These are phyloP conservation scores for Protomyces pachydermus DNA, from an alignment of 1,139 yeast species.

Conservation along the genomic window DNA sequence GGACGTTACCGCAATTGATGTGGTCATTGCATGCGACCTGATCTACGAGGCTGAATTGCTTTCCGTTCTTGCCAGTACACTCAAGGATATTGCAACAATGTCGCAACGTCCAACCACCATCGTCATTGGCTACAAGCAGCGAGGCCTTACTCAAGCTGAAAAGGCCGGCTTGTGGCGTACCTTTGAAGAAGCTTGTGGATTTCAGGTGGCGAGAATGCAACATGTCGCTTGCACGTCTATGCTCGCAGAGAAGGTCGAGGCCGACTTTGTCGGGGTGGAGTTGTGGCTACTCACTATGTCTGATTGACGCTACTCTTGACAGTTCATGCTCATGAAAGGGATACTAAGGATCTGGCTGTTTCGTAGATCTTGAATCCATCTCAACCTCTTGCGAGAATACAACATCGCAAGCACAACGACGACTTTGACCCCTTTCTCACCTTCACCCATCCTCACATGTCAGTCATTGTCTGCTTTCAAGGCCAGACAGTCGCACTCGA, in stretches of 20 bases:
- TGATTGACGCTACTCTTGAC: no score
- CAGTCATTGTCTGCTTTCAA: no score
- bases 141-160: slow-evolving; percentile 30
- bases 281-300: slow-evolving; percentile 4
- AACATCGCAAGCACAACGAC: no score
- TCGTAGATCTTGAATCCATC: no score
- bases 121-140: slow-evolving; percentile 32
- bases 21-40: slow-evolving; percentile 32
- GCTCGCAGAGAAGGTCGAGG: slow-evolving; percentile 6
- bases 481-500: no score
- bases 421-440: no score
- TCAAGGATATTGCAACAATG: slow-evolving; percentile 17
- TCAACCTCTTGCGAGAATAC: no score
- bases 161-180: slow-evolving; percentile 26
- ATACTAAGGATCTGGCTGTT: no score
- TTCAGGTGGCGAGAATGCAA: slow-evolving; percentile 5
- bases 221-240: neutral
- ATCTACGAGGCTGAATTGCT: slow-evolving; percentile 31
- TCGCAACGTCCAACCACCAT: slow-evolving; percentile 24
- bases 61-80: slow-evolving; percentile 24
- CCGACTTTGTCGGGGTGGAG: slow-evolving; percentile 10
- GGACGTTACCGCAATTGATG: slow-evolving; percentile 11
- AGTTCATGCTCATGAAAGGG: no score
- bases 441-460: no score
- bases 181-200: slow-evolving; percentile 9